Percentiles rank a stretch among this genome's conserved stretches.
These are phyloP conservation scores for Mollisiaceae sp. DNA, from an alignment of 2,329 filamentous ascomycete species.

Conservation along the genomic window DNA sequence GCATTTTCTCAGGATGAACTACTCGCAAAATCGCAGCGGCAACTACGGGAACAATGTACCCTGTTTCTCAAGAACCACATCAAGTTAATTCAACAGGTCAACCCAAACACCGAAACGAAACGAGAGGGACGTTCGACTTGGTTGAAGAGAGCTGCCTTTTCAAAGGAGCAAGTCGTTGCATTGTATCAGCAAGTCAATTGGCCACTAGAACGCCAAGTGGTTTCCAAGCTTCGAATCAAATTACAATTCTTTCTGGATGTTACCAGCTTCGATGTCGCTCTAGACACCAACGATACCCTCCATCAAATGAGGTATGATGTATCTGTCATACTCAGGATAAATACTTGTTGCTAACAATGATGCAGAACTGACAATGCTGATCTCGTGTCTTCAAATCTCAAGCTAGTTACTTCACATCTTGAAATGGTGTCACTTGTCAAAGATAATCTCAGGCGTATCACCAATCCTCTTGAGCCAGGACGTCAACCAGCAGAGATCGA, in stretches of 20 bases:
- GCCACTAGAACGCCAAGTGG: conserved; percentile 31
- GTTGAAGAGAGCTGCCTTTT: conserved; percentile 26
- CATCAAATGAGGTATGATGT: conserved; percentile 26
- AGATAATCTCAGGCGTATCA: conserved; percentile 33
- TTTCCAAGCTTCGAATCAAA: conserved; percentile 28
- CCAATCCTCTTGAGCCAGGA: conserved; percentile 31
- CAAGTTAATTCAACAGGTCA: conserved; percentile 29
- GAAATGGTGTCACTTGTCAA: conserved; percentile 33
- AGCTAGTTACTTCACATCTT: conserved; percentile 32
- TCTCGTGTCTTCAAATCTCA: conserved; percentile 30
- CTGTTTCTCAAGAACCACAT: conserved; percentile 34
- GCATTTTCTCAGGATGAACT: conserved; percentile 16
- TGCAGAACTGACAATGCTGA: conserved; percentile 18
- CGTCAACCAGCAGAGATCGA: conserved; percentile 30
- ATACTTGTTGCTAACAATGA: background rate
- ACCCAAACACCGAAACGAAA: conserved; percentile 28
- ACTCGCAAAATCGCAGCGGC: conserved; percentile 23
- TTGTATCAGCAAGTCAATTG: conserved; percentile 32
- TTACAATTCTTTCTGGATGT: conserved; percentile 33
- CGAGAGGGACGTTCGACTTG: conserved; percentile 28
- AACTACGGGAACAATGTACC: conserved; percentile 26
- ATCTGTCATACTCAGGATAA: background rate
- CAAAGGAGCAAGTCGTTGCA: conserved; percentile 21
- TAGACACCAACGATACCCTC: conserved; percentile 28
- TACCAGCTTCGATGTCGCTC: conserved; percentile 25